Evolutionary conservation across 805 yeast genomes (phyloP).

Genomic region (Kuraishia ogatae): DNA sequence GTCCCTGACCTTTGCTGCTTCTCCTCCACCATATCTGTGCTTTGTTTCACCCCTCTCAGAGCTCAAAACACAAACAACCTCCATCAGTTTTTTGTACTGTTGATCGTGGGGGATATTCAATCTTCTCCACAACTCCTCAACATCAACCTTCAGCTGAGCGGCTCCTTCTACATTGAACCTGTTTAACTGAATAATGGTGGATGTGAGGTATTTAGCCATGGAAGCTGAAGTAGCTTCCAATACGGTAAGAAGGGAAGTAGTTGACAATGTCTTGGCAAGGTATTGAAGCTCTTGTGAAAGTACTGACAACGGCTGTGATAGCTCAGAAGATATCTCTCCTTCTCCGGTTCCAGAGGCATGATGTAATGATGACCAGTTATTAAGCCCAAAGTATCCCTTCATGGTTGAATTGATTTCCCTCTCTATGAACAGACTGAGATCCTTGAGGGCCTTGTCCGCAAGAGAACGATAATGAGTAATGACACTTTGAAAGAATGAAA

Average conservation of each 20-base stretch:
- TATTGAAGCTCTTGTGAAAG: conserved; percentile 19
- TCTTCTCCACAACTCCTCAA: conserved; percentile 19
- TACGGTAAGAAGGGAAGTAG: conserved; percentile 19
- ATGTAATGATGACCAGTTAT: conserved; percentile 18
- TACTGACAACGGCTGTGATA: conserved; percentile 16
- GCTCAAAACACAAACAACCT: conserved; percentile 10
- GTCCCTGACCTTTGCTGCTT: not conserved
- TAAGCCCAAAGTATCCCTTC: conserved; percentile 24
- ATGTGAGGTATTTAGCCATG: conserved; percentile 27
- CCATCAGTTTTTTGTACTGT: conserved; percentile 12
- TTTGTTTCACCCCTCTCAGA: not conserved
- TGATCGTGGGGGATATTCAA: conserved; percentile 15
- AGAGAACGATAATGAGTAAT: conserved; percentile 27
- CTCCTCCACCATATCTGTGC: not conserved
- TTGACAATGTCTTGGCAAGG: conserved; percentile 20
- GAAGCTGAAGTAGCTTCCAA: conserved; percentile 16
- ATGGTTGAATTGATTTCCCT: conserved; percentile 25
- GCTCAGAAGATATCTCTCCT: conserved; percentile 10
- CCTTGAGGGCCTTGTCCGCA: conserved; percentile 17
- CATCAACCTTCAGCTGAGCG: conserved; percentile 22
- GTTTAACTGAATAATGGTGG: conserved; percentile 27
- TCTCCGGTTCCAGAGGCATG: not conserved
- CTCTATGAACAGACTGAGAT: conserved; percentile 22
- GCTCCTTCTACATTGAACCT: conserved; percentile 27
- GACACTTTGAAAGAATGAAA: conserved; percentile 36